Conservation (phyloP, 768 basidiomycete species). For the Mycena maculata region DNA sequence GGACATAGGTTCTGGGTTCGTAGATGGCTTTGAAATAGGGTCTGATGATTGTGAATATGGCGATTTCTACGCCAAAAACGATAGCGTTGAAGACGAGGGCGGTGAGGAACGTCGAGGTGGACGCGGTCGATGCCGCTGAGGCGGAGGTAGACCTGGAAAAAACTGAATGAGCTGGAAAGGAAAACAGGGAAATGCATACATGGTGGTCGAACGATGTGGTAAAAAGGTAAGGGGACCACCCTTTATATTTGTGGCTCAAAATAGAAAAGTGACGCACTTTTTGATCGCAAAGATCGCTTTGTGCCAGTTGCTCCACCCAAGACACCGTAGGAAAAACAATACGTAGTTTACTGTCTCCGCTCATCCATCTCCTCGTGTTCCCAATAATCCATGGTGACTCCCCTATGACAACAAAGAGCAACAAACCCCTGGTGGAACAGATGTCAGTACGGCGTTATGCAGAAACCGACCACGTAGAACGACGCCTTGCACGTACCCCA, state of each 20-base stretch:
- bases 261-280: background rate
- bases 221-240: background rate
- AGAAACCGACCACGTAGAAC: no score
- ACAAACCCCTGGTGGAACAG: no score
- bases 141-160: constrained; percentile 51
- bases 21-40: constrained; percentile 91
- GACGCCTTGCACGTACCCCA: no score
- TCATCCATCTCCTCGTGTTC: no score
- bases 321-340: no score
- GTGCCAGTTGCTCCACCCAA: no score
- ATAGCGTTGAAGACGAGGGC: constrained; percentile 86
- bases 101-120: constrained; percentile 83
- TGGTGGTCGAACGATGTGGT: background rate
- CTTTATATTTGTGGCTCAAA: background rate
- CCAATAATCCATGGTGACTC: no score
- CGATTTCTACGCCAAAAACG: constrained; percentile 78
- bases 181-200: constrained; percentile 2
- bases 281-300: no score
- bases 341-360: no score
- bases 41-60: constrained; percentile 83
- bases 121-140: constrained; percentile 63
- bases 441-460: no score
- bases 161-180: background rate
- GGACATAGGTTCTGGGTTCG: constrained; percentile 83
- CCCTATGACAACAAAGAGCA: no score